Conservation (phyloP, 2,329 filamentous ascomycete genomes). For the Penicillium polonicum region DNA sequence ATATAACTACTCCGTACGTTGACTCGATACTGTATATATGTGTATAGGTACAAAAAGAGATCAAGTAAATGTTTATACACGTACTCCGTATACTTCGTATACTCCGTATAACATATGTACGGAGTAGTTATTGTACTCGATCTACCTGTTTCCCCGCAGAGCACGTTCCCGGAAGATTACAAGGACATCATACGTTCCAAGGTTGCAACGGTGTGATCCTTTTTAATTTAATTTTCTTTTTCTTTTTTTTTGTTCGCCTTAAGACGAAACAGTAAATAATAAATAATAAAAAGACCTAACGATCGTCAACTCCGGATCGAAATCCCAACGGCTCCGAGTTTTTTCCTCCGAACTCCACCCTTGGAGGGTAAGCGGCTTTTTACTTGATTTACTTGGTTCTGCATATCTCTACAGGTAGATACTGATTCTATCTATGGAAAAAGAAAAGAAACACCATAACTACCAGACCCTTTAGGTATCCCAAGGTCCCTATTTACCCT, state of each 20-base stretch:
- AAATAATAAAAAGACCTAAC: neutral
- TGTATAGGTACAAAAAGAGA: too few species aligned
- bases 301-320: conserved; percentile 8
- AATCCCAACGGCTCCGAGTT: conserved; percentile 25
- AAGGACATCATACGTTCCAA: neutral
- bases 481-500: too few species aligned
- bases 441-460: neutral
- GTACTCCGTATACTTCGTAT: too few species aligned
- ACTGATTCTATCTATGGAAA: too few species aligned
- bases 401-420: too few species aligned
- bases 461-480: too few species aligned
- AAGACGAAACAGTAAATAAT: neutral
- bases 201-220: neutral
- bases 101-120: too few species aligned
- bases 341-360: conserved; percentile 22
- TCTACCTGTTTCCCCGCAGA: conserved; percentile 2
- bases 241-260: neutral
- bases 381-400: neutral
- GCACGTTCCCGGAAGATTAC: conserved; percentile 4
- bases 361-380: too few species aligned
- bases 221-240: neutral
- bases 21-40: neutral
- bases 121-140: neutral
- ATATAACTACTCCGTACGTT: neutral
- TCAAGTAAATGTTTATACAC: too few species aligned